These are phyloP conservation scores for Pouteria glomerata DNA, from an alignment of 148 eudicot species.

Conservation along the genomic window DNA sequence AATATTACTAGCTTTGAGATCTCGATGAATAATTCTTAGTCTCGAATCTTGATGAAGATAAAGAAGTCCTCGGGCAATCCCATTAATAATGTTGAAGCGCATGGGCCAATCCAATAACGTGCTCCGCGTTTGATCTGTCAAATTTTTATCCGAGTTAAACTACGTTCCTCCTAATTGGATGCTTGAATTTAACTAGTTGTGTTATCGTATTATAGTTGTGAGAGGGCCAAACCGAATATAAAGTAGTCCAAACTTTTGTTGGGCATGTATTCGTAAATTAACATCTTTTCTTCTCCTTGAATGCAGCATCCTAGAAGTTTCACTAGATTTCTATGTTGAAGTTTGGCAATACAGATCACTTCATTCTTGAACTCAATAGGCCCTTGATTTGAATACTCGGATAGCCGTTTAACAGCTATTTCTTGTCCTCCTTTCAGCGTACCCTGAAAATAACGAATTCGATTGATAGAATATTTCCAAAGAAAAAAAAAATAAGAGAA, in stretches of 20 bases:
- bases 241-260: slow-evolving; percentile 1
- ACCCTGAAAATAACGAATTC: slow-evolving; percentile 5
- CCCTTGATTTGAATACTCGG: neutral
- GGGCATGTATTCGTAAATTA: neutral
- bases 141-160: neutral
- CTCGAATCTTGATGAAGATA: slow-evolving; percentile 6
- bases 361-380: neutral
- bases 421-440: neutral
- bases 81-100: slow-evolving; percentile 1
- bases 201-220: neutral
- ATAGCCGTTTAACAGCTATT: slow-evolving; percentile 1
- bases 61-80: slow-evolving; percentile 3
- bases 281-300: slow-evolving; percentile 5
- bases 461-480: neutral
- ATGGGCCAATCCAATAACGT: neutral
- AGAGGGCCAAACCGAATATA: neutral
- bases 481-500: too few species aligned
- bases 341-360: neutral
- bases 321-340: slow-evolving; percentile 3
- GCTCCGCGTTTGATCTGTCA: neutral
- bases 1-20: slow-evolving; percentile 10
- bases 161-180: neutral
- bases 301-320: neutral
- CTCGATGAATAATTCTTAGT: slow-evolving; percentile 4
- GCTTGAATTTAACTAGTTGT: neutral